These are phyloP conservation scores for Hibiscus tridactylites DNA, from an alignment of 345 rosid species.

Conservation along the genomic window DNA sequence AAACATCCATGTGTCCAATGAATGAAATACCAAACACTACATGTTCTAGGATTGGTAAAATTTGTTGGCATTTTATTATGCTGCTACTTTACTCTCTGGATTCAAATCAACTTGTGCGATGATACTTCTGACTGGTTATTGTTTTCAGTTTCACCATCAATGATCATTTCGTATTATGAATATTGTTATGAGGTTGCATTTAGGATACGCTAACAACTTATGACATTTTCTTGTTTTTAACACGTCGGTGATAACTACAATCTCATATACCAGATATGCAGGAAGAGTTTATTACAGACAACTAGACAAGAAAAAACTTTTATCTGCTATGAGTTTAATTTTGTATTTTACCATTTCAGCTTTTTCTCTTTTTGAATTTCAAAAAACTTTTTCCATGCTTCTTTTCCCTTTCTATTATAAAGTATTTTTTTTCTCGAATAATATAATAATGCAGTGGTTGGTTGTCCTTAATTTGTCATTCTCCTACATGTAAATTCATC, in stretches of 20 bases:
- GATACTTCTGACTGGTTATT: background rate
- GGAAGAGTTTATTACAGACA: background rate
- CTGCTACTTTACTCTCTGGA: background rate
- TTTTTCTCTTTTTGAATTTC: background rate
- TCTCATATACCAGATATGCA: background rate
- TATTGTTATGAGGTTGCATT: background rate
- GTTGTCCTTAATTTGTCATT: conserved; percentile 1
- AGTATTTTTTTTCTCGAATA: background rate
- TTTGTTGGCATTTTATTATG: background rate
- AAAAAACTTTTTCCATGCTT: background rate
- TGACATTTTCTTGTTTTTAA: background rate
- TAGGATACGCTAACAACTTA: background rate
- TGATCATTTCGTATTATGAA: background rate
- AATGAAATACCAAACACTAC: background rate
- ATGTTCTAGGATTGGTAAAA: background rate
- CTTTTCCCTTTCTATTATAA: background rate
- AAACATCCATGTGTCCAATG: background rate
- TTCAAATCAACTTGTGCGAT: background rate
- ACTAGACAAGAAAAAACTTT: background rate
- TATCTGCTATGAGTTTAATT: background rate
- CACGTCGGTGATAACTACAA: background rate
- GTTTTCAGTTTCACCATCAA: background rate
- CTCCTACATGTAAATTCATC: background rate
- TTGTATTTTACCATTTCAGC: background rate
- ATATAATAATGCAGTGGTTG: background rate